Conservation (phyloP, 2,329 filamentous ascomycete genomes). For the Thelonectria discophora region DNA sequence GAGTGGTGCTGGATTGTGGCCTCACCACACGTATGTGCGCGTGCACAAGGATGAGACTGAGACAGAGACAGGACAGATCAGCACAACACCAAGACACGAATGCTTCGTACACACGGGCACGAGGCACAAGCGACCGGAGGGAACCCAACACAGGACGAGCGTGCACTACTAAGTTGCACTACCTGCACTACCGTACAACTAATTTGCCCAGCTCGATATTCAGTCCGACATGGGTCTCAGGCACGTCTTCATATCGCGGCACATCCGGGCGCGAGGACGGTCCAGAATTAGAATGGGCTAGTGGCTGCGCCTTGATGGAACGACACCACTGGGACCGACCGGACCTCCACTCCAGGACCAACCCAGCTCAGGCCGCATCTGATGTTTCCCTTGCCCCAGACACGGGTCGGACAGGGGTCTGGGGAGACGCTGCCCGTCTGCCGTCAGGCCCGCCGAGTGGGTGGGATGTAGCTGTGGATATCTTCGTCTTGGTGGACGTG, state of each 20-base stretch:
- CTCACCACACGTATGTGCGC: background rate
- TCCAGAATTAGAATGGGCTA: slow-evolving; percentile 50
- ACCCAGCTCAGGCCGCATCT: slow-evolving; percentile 37
- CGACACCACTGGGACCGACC: slow-evolving; percentile 20
- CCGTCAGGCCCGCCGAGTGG: slow-evolving; percentile 40
- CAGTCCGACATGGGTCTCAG: slow-evolving; percentile 43
- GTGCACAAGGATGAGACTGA: background rate
- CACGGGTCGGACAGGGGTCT: slow-evolving; percentile 39
- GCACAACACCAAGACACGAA: too few species aligned
- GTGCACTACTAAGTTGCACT: background rate
- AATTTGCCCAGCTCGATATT: slow-evolving; percentile 42
- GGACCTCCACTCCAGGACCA: slow-evolving; percentile 26
- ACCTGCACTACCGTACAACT: slow-evolving; percentile 38
- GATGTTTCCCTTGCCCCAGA: slow-evolving; percentile 46
- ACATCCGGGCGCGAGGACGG: slow-evolving; percentile 41
- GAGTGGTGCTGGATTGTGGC: slow-evolving; percentile 23
- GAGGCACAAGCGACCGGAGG: slow-evolving; percentile 22
- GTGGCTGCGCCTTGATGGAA: slow-evolving; percentile 47
- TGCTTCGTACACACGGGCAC: too few species aligned
- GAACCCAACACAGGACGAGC: slow-evolving; percentile 9
- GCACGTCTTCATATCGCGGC: slow-evolving; percentile 42
- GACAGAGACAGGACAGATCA: too few species aligned
- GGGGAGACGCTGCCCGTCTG: slow-evolving; percentile 34
- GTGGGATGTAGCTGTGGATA: slow-evolving; percentile 29
- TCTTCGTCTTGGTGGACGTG: slow-evolving; percentile 38